Conservation (phyloP, 371 early-diverging fungal species). For the Amoeboaphelidium occidentale region DNA sequence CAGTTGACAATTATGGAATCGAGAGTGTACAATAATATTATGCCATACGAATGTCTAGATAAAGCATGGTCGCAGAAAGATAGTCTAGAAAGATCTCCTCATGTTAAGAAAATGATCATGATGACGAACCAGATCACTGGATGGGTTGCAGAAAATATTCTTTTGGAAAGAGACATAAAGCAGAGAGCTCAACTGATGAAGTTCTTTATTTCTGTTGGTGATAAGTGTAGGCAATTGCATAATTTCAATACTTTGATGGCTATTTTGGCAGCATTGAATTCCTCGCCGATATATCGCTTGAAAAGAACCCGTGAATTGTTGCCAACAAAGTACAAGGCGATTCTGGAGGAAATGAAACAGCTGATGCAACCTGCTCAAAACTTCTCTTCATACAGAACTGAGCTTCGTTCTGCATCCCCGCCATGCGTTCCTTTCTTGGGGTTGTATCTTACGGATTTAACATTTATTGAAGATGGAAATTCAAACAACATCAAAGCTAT, state of each 20-base stretch:
- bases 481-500: conserved; percentile 11
- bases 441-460: conserved; percentile 62
- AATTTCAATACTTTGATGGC: conserved; percentile 82
- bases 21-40: conserved; percentile 44
- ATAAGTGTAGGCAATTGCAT: conserved; percentile 44
- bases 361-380: conserved; percentile 18
- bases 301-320: conserved; percentile 55
- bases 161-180: conserved; percentile 49
- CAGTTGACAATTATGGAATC: conserved; percentile 75
- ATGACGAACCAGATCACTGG: conserved; percentile 45
- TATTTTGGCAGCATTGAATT: conserved; percentile 63
- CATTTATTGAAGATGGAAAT: conserved; percentile 51
- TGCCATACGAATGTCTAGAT: conserved; percentile 57
- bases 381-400: conserved; percentile 43
- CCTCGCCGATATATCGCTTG: conserved; percentile 63
- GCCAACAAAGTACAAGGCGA: conserved; percentile 2
- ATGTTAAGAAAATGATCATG: conserved; percentile 46
- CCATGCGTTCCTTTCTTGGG: conserved; percentile 58
- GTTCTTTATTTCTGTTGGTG: conserved; percentile 59
- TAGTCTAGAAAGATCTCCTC: conserved; percentile 22
- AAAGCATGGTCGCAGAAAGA: conserved; percentile 62
- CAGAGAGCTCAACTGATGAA: conserved; percentile 43
- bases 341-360: conserved; percentile 6
- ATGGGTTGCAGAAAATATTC: conserved; percentile 63
- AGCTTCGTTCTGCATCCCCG: conserved; percentile 27